Base-by-base conservation (phyloP, 2,329 filamentous ascomycete genomes). In the Colletotrichum paranaense region DNA sequence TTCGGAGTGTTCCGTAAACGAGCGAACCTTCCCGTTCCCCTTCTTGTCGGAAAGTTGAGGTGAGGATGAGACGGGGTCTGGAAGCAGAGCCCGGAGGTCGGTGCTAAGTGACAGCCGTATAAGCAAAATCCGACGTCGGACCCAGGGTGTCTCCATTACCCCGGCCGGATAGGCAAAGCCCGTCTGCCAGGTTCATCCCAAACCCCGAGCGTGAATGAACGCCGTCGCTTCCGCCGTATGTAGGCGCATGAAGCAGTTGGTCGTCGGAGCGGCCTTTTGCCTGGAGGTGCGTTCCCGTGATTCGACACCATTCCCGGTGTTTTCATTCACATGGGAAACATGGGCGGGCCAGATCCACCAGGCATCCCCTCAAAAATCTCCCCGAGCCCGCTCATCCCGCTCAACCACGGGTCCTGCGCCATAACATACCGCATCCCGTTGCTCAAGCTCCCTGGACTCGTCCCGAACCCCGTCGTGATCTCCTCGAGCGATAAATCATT, bases 321-420 rank as follows among this genome's bases (percentile, higher is more conserved):
- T 2, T 60, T 38, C 22, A n/a, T 24, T 78, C 67, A 83, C 71
- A 83, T 81, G n/a, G 79, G 78, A 75, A 84, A 82, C 67, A 82
- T 78, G 63, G 79, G 79, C 26, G 70, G 22, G 68, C 75, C 16
- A 76, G 74, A 68, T 6, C 55, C 46, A 32, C 81, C 79, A 1
- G 81, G 82, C 28, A 84, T 75, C 14, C 79, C 79, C 59, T 82
- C 80, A 26, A 85, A 82, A 68, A 81, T 79, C 62, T 81, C 67
- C 4, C 60, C 60, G 19, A 73, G 60, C 8, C 60, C 80, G 9
- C 77, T 81, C 67, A 84, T 81, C 79, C 81, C 80, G 19, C 77
- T 82, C 68, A 85, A 81, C 80, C 84, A 85, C 16, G 82, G 81
- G 68, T 86, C 84, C 69, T 81, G 79, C 16, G 72, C 74, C 63